These are phyloP conservation scores for Lactifluus pinguis DNA, from an alignment of 768 basidiomycete genomes.

Conservation along the genomic window DNA sequence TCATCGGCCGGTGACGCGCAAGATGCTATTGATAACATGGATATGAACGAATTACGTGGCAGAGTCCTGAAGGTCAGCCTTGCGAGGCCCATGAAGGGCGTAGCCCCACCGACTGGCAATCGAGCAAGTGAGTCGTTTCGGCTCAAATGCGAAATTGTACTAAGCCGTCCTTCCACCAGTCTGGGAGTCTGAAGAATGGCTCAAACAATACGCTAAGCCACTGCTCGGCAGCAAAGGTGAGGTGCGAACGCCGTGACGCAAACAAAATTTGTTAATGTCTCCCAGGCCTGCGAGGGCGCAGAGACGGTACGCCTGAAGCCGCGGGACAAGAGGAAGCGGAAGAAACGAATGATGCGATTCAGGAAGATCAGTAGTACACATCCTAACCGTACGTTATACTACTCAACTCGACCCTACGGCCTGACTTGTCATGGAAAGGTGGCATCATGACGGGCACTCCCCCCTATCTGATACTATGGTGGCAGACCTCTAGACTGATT, in stretches of 20 bases:
- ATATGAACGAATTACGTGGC: constrained; percentile 80
- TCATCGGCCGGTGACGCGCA: constrained; percentile 74
- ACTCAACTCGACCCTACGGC: neutral
- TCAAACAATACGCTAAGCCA: constrained; percentile 72
- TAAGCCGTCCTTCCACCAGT: constrained; percentile 38
- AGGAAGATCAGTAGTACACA: constrained; percentile 52
- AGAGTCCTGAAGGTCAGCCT: constrained; percentile 75
- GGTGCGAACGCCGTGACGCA: constrained; percentile 4
- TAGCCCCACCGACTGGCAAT: constrained; percentile 53
- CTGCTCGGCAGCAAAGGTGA: constrained; percentile 63
- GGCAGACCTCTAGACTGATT: constrained; percentile 40
- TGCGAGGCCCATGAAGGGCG: constrained; percentile 72
- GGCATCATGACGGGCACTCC: constrained; percentile 7
- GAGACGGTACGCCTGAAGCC: constrained; percentile 17
- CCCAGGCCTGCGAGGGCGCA: constrained; percentile 43
- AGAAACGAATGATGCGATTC: constrained; percentile 28
- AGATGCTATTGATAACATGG: constrained; percentile 99
- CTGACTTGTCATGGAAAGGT: neutral
- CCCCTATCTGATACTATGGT: constrained; percentile 17
- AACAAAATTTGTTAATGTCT: neutral
- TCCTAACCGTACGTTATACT: neutral
- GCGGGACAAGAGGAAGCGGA: constrained; percentile 24
- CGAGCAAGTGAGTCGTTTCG: constrained; percentile 53
- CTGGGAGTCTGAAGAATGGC: constrained; percentile 96
- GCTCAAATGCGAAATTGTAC: neutral